A percentile compares a stretch with the other conserved stretches of the same genome.
Conservation (phyloP, 805 yeast genomes). For the Kuraishia molischiana region DNA sequence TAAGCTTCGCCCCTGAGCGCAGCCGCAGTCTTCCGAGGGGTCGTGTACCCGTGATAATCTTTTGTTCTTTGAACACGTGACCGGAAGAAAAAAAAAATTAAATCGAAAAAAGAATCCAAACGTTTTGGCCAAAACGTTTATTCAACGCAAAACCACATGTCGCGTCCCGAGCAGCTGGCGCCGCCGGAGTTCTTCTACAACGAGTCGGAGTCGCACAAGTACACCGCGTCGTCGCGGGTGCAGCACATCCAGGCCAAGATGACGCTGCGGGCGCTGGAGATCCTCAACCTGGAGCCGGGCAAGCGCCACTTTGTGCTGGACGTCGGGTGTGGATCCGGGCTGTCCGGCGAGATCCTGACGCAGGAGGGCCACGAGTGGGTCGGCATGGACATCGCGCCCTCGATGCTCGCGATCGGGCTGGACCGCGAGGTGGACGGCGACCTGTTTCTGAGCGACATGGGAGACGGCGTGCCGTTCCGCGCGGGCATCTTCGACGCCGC, state of each 20-base stretch:
- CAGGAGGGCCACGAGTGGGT: slow-evolving; percentile 94
- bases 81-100: too few relatives aligned
- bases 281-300: slow-evolving; percentile 61
- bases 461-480: slow-evolving; percentile 88
- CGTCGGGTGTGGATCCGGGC: slow-evolving; percentile 95
- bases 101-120: too few relatives aligned
- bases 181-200: slow-evolving; percentile 95
- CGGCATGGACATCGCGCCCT: slow-evolving; percentile 93
- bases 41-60: too few relatives aligned
- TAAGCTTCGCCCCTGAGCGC: too few relatives aligned
- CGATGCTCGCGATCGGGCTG: slow-evolving; percentile 91
- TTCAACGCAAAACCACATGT: slow-evolving; percentile 36
- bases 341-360: slow-evolving; percentile 86
- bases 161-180: slow-evolving; percentile 93
- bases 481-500: slow-evolving; percentile 97
- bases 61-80: too few relatives aligned
- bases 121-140: too few relatives aligned
- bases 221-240: slow-evolving; percentile 90
- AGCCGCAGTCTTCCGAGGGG: too few relatives aligned
- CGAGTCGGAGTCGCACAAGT: slow-evolving; percentile 82
- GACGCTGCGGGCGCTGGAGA: slow-evolving; percentile 89
- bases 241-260: slow-evolving; percentile 97
- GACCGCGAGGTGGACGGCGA: slow-evolving; percentile 94
- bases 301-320: slow-evolving; percentile 68
- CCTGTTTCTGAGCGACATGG: slow-evolving; percentile 84